Evolutionary conservation across 2,329 filamentous ascomycete genomes (phyloP).

Genomic region (Scopulariopsis brevicaulis): DNA sequence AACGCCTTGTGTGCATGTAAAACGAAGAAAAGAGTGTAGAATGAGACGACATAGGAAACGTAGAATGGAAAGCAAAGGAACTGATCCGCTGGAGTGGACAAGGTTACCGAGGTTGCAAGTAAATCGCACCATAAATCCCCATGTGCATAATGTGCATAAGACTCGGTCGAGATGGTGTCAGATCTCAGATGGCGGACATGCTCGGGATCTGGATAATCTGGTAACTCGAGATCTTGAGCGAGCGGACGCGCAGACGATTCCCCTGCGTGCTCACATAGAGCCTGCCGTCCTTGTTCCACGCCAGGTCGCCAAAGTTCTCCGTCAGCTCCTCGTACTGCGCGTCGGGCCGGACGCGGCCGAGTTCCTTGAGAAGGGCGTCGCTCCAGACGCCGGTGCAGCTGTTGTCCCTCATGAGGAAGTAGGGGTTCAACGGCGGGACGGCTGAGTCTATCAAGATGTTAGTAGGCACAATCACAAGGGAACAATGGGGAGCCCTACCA

Average conservation of each 20-base stretch:
- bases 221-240: constrained; percentile 47
- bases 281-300: constrained; percentile 46
- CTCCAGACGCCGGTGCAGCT: constrained; percentile 63
- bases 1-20: not conserved
- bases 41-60: not conserved
- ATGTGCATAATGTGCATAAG: not conserved
- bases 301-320: constrained; percentile 51
- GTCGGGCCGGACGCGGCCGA: constrained; percentile 45
- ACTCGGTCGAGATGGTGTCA: not conserved
- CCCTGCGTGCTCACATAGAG: constrained; percentile 31
- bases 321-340: constrained; percentile 49
- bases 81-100: not conserved
- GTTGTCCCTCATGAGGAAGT: constrained; percentile 52
- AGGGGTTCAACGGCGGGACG: constrained; percentile 60
- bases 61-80: not conserved
- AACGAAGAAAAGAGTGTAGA: not conserved
- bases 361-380: constrained; percentile 49
- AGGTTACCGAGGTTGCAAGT: not conserved
- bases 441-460: constrained; percentile 44
- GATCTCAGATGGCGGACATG: constrained; percentile 2
- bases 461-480: not conserved
- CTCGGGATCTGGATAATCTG: constrained; percentile 25
- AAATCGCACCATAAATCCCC: not conserved
- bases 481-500: constrained; percentile 26
- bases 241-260: constrained; percentile 29